Base-by-base conservation (phyloP, 495 filamentous ascomycete genomes). In the Amphirosellinia nigrospora region DNA sequence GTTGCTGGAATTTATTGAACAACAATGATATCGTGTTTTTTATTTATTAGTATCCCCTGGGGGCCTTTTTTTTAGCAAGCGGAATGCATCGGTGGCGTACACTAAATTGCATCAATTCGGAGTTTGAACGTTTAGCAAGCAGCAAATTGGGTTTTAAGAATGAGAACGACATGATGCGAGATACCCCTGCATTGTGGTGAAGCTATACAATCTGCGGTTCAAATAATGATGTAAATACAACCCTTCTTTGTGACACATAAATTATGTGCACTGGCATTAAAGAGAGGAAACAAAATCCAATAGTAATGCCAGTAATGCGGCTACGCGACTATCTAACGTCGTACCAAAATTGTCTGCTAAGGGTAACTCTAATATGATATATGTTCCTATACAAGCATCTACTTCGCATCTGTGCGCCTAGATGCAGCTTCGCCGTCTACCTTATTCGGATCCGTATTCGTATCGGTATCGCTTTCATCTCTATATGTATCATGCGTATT, bases 401-500 rank as follows among this genome's bases (percentile, higher is more conserved):
- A 69, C 53, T 53, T 55, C 13, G 38, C n/a, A 23, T 38, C 34
- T 11, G 15, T 11, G 23, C 32, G 58, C 36, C 30, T 56, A 21
- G 23, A 13, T 32, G 67, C 36, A 23, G 19, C 67, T 34, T 63
- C 58, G 11, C 56, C 34, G 6, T 63, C 41, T 19, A 23, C n/a
- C 58, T 46, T 58, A 8, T 30, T 50, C 61, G 61, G 32, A 55
- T 48, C 36, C 46, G 46, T 45, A 43, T 43, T 55, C 34, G 34
- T 55, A 55, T 69, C 58, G 9, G 28, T 23, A 23, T 61, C 68
- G 15, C 73, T 74, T 23, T 79, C 78, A n/a, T 84, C 82, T 10
- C 72, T 69, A 46, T 85, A 83, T 36, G 78, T 78, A 26, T 74
- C 80, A 9, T 83, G 84, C 30, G 83, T 78, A 34, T 82, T 83